Evolutionary conservation across 2,329 filamentous ascomycete species (phyloP).

Genomic region (Albophoma yamanashiensis): DNA sequence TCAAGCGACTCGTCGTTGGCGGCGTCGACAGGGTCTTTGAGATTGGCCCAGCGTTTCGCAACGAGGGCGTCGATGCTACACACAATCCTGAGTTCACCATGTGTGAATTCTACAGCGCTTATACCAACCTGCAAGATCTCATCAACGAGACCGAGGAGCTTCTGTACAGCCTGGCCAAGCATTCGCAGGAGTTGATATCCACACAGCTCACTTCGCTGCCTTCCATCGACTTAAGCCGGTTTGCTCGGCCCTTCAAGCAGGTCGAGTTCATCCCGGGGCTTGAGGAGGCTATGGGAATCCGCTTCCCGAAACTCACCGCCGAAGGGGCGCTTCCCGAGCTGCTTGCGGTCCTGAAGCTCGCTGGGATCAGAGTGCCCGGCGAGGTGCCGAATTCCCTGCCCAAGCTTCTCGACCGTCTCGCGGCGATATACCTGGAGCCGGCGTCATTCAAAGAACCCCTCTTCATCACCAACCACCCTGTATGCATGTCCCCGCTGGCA

Average conservation of each 20-base stretch:
- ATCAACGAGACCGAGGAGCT: slow-evolving; percentile 67
- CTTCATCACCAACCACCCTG: slow-evolving; percentile 84
- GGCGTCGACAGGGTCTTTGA: slow-evolving; percentile 87
- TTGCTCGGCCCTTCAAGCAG: slow-evolving; percentile 47
- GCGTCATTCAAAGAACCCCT: slow-evolving; percentile 56
- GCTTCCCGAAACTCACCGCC: slow-evolving; percentile 52
- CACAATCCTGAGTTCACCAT: slow-evolving; percentile 98
- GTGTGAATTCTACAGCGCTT: slow-evolving; percentile 92
- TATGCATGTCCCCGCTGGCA: slow-evolving; percentile 80
- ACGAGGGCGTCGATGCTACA: slow-evolving; percentile 82
- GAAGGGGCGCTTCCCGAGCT: slow-evolving; percentile 49
- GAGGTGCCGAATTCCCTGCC: slow-evolving; percentile 48
- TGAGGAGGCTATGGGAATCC: slow-evolving; percentile 53
- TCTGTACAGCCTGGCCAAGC: slow-evolving; percentile 46
- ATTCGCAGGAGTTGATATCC: slow-evolving; percentile 35
- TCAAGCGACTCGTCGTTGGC: slow-evolving; percentile 84
- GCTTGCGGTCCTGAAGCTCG: slow-evolving; percentile 40
- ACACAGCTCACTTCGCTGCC: slow-evolving; percentile 34
- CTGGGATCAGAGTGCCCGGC: slow-evolving; percentile 54
- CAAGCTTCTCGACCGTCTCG: slow-evolving; percentile 71
- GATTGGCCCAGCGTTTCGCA: slow-evolving; percentile 84
- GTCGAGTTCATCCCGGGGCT: slow-evolving; percentile 78
- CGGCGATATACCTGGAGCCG: slow-evolving; percentile 67
- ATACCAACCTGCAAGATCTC: slow-evolving; percentile 64
- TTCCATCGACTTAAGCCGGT: slow-evolving; percentile 35